Percentiles rank a stretch among this genome's conserved stretches.
Conservation (phyloP, 164 flowering plant genomes). For the Tinospora cordifolia region DNA sequence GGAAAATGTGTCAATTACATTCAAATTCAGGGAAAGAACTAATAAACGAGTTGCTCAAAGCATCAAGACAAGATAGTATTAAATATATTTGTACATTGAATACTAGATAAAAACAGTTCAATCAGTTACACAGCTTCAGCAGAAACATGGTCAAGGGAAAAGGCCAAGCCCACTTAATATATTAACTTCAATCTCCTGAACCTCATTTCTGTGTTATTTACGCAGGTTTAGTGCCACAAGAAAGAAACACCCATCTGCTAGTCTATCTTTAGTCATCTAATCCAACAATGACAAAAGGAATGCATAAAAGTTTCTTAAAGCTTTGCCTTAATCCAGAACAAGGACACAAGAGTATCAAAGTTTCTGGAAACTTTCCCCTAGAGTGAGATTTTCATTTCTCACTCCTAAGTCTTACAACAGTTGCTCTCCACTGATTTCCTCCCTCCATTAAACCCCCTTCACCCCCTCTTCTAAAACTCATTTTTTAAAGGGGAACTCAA, state of each 20-base stretch:
- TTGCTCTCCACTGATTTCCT: too few relatives aligned
- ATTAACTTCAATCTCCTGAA: not conserved
- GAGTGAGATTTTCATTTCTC: too few relatives aligned
- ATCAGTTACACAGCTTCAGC: not conserved
- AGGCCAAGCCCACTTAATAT: not conserved
- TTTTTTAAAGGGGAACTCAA: too few relatives aligned
- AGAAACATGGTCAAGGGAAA: not conserved
- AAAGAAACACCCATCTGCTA: not conserved
- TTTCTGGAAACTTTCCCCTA: too few relatives aligned
- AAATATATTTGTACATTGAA: not conserved
- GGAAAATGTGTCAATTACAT: slow-evolving; percentile 10
- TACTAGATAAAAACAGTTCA: not conserved
- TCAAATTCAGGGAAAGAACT: not conserved
- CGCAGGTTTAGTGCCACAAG: not conserved
- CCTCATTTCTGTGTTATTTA: not conserved
- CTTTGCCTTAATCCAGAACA: too few relatives aligned
- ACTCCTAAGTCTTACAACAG: too few relatives aligned
- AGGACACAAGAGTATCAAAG: too few relatives aligned
- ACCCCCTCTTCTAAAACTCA: too few relatives aligned
- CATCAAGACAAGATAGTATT: not conserved
- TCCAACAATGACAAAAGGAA: too few relatives aligned
- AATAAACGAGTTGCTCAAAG: not conserved
- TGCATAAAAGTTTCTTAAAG: too few relatives aligned
- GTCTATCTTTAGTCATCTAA: too few relatives aligned
- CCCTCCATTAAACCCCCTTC: too few relatives aligned